A percentile compares a stretch with the other conserved stretches of the same genome.
Evolutionary conservation across 257 asterid species (phyloP).

Genomic region (Salvia splendens): DNA sequence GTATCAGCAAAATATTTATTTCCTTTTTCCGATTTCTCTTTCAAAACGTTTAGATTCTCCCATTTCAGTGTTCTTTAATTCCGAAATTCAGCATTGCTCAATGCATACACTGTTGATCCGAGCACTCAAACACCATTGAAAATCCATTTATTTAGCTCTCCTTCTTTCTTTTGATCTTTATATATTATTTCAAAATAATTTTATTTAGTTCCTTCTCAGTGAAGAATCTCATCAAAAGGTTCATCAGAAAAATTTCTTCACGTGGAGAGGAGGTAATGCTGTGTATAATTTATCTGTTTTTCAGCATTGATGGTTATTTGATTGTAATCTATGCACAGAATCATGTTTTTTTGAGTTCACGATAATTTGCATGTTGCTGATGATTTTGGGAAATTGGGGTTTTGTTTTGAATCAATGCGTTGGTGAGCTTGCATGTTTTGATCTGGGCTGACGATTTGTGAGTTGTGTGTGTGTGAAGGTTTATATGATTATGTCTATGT

Average conservation of each 20-base stretch:
- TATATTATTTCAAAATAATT: neutral
- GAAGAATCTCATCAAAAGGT: conserved; percentile 27
- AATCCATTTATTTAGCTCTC: neutral
- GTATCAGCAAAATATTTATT: conserved; percentile 3
- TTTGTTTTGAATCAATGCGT: conserved; percentile 32
- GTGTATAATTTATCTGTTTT: neutral
- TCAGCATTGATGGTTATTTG: conserved; percentile 26
- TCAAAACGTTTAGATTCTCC: neutral
- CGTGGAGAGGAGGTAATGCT: conserved; percentile 27
- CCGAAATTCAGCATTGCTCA: conserved; percentile 23
- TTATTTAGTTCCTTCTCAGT: neutral
- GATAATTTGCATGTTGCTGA: conserved; percentile 37
- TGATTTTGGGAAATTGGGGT: conserved; percentile 32
- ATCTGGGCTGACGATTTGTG: conserved; percentile 23
- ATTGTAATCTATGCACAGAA: conserved; percentile 23
- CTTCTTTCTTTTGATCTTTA: neutral
- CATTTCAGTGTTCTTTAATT: conserved; percentile 14
- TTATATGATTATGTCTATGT: neutral
- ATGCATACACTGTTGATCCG: conserved; percentile 21
- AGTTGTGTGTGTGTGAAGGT: conserved; percentile 3
- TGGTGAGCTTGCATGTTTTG: conserved; percentile 41
- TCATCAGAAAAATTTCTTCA: conserved; percentile 18
- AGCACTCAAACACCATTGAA: conserved; percentile 24
- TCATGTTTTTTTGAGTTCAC: conserved; percentile 23
- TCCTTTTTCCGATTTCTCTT: conserved; percentile 1